phyloP scores from a whole-genome alignment of 2,329 filamentous ascomycete species.

The Fusarium subglutinans region DNA sequence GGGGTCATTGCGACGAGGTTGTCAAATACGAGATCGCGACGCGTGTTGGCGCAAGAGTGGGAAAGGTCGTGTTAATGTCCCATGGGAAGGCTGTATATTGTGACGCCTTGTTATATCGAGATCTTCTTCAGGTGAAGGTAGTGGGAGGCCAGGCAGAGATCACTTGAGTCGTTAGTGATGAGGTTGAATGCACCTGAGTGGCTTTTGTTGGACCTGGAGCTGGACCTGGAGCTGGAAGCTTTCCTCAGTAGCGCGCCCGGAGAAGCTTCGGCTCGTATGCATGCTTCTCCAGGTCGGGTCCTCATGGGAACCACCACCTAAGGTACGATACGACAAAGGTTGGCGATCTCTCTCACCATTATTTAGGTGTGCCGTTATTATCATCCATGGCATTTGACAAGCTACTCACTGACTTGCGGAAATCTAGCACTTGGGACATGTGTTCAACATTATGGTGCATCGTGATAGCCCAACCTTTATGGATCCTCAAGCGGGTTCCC shows the following conservation, averaged over 20 bases:
- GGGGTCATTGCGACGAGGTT: constrained; percentile 43
- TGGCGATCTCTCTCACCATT: background rate
- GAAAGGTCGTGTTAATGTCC: background rate
- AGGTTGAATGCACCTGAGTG: background rate
- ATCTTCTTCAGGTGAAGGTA: background rate
- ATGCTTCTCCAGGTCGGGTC: background rate
- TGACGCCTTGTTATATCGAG: too few relatives aligned
- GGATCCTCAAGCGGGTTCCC: background rate
- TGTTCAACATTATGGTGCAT: background rate
- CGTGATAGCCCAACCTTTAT: background rate
- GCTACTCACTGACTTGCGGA: background rate
- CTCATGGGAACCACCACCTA: background rate
- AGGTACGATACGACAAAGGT: background rate
- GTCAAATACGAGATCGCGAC: background rate
- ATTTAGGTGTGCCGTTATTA: background rate
- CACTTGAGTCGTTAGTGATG: background rate
- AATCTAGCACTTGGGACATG: background rate
- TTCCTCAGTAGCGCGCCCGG: constrained; percentile 11
- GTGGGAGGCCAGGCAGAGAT: background rate
- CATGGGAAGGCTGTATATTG: background rate
- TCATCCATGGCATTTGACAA: background rate
- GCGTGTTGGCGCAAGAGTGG: background rate
- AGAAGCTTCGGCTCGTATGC: constrained; percentile 30
- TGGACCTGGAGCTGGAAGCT: background rate
- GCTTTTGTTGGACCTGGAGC: background rate